A percentile compares a stretch with the other conserved stretches of the same genome.
These are phyloP conservation scores for Beauveria bassiana DNA, from an alignment of 2,329 filamentous ascomycete genomes.

Conservation along the genomic window DNA sequence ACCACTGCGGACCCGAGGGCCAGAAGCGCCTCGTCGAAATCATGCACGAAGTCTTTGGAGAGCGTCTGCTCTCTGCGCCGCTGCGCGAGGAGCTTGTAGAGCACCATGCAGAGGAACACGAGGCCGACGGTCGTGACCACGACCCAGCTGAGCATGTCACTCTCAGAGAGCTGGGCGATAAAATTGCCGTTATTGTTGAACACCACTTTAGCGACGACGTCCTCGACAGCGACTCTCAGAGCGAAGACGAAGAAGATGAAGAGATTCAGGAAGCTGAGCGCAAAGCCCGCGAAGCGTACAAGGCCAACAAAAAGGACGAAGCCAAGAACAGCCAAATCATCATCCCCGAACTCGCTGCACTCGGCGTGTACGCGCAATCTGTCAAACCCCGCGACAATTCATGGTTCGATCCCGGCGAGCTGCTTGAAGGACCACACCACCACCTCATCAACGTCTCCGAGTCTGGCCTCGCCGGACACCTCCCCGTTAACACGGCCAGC, in stretches of 20 bases:
- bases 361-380: slow-evolving; percentile 63
- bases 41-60: slow-evolving; percentile 55
- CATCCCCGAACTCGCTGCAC: slow-evolving; percentile 55
- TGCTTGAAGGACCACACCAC: slow-evolving; percentile 52
- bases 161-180: slow-evolving; percentile 51
- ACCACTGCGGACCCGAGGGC: slow-evolving; percentile 53
- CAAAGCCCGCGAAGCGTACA: slow-evolving; percentile 44
- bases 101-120: slow-evolving; percentile 29
- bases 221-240: slow-evolving; percentile 28
- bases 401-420: slow-evolving; percentile 47
- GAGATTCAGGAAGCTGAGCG: slow-evolving; percentile 21
- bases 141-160: slow-evolving; percentile 45
- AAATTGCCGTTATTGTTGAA: slow-evolving; percentile 61
- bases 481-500: slow-evolving; percentile 36
- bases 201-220: slow-evolving; percentile 51
- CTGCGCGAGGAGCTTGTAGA: slow-evolving; percentile 38
- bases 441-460: slow-evolving; percentile 65
- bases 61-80: slow-evolving; percentile 50
- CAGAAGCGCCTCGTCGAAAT: slow-evolving; percentile 56
- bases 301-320: slow-evolving; percentile 41
- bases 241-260: slow-evolving; percentile 31
- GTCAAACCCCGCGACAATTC: slow-evolving; percentile 60
- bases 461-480: slow-evolving; percentile 43
- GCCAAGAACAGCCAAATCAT: slow-evolving; percentile 40
- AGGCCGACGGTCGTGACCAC: slow-evolving; percentile 37